phyloP scores from a whole-genome alignment of 345 rosid species.

The Boechera stricta region DNA sequence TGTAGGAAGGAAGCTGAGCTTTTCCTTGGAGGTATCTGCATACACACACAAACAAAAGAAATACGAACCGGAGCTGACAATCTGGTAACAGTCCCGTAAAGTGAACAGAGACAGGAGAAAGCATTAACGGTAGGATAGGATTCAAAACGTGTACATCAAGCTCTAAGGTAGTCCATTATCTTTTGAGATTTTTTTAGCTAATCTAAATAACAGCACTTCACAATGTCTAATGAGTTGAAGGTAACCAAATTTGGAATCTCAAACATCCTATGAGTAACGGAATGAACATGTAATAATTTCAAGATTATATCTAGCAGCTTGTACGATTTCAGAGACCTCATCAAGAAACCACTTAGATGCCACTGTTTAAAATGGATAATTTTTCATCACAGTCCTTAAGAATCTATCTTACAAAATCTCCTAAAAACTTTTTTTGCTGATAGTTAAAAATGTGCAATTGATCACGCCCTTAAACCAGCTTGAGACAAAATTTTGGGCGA shows the following conservation, averaged over 20 bases:
- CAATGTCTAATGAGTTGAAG: constrained; percentile 3
- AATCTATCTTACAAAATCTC: background rate
- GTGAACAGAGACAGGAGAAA: background rate
- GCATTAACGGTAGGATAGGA: background rate
- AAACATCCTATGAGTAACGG: too few relatives aligned
- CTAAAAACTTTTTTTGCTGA: background rate
- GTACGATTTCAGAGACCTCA: constrained; percentile 6
- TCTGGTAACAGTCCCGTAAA: background rate
- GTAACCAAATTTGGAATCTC: too few relatives aligned
- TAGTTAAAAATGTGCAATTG: background rate
- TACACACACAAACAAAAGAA: constrained; percentile 34
- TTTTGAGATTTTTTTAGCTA: background rate
- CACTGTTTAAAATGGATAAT: background rate
- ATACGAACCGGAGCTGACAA: constrained; percentile 23
- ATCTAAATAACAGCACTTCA: background rate
- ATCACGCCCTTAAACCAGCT: constrained; percentile 3
- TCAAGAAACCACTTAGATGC: constrained; percentile 6
- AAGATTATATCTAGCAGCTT: background rate
- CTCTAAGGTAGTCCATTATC: background rate
- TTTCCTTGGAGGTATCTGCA: constrained; percentile 99
- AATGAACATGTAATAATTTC: too few relatives aligned
- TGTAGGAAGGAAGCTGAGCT: constrained; percentile 86
- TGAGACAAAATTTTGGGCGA: background rate
- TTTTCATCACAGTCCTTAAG: background rate
- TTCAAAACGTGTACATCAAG: background rate